Evolutionary conservation across 1,139 yeast genomes (phyloP).

Genomic region (Pichia sp.): DNA sequence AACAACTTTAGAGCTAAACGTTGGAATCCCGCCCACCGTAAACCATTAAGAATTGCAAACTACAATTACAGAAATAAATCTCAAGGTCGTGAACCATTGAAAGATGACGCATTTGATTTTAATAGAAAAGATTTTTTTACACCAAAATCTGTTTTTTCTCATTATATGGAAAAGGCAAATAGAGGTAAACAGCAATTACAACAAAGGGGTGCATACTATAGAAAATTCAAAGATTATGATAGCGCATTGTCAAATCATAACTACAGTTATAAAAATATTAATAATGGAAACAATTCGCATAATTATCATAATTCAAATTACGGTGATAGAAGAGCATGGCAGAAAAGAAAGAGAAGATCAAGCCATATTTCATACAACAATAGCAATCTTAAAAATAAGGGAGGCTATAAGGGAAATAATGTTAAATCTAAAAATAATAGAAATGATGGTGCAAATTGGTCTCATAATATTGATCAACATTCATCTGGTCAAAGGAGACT

Average conservation of each 20-base stretch:
- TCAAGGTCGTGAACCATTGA: conserved; percentile 16
- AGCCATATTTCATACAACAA: conserved; percentile 8
- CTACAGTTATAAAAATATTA: conserved; percentile 3
- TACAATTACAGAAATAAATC: conserved; percentile 22
- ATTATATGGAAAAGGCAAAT: conserved; percentile 65
- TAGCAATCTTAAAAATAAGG: conserved; percentile 5
- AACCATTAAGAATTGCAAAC: conserved; percentile 38
- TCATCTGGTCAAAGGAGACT: conserved; percentile 4
- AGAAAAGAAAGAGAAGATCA: conserved; percentile 25
- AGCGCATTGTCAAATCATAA: neutral
- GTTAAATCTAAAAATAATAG: conserved; percentile 3
- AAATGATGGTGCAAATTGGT: conserved; percentile 3
- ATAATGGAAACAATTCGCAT: conserved; percentile 10
- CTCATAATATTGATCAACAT: neutral
- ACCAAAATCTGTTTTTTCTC: conserved; percentile 66
- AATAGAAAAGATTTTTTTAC: conserved; percentile 70
- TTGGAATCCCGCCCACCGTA: conserved; percentile 27
- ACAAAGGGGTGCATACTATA: conserved; percentile 26
- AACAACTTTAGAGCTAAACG: conserved; percentile 11
- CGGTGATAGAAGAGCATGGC: conserved; percentile 27
- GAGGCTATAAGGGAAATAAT: conserved; percentile 1
- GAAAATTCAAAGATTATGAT: conserved; percentile 6
- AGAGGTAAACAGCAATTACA: conserved; percentile 30
- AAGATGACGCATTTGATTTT: conserved; percentile 29
- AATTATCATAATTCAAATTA: conserved; percentile 16